phyloP scores from a whole-genome alignment of 371 early-diverging fungal species.

The Syncephalastrum sp. region DNA sequence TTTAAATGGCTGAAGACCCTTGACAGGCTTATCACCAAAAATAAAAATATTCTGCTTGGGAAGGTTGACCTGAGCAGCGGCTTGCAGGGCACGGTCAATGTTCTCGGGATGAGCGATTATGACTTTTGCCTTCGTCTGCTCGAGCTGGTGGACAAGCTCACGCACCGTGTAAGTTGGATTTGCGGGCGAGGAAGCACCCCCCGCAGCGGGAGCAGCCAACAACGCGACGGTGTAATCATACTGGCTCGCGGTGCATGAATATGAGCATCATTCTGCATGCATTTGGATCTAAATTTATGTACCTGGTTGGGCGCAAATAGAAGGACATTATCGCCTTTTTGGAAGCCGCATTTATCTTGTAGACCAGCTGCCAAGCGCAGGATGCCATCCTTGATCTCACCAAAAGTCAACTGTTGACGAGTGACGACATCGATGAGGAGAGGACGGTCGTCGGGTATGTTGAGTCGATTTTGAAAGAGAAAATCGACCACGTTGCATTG shows the following conservation, averaged over 20 bases:
- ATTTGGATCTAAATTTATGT: conserved; percentile 1
- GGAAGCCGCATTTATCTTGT: conserved; percentile 50
- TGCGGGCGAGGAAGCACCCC: conserved; percentile 70
- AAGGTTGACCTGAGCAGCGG: conserved; percentile 59
- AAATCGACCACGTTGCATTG: conserved; percentile 17
- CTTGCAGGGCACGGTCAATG: conserved; percentile 52
- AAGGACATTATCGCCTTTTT: conserved; percentile 67
- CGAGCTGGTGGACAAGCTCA: conserved; percentile 76
- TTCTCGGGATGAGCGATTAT: conserved; percentile 52
- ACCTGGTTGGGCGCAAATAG: conserved; percentile 73
- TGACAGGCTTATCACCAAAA: conserved; percentile 48
- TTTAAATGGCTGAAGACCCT: conserved; percentile 39
- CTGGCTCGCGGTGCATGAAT: conserved; percentile 18
- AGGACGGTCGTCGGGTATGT: conserved; percentile 11
- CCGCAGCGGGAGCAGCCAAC: conserved; percentile 38
- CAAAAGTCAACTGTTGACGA: background rate
- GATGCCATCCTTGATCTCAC: conserved; percentile 16
- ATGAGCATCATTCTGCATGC: background rate
- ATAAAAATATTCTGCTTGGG: conserved; percentile 52
- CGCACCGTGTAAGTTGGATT: conserved; percentile 76
- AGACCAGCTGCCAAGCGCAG: conserved; percentile 73
- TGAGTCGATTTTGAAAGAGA: conserved; percentile 15
- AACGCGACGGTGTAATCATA: conserved; percentile 39
- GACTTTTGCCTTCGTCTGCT: conserved; percentile 63
- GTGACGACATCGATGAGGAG: background rate